Conservation (phyloP, 2,329 filamentous ascomycete species). For the Cladosporium sp. region DNA sequence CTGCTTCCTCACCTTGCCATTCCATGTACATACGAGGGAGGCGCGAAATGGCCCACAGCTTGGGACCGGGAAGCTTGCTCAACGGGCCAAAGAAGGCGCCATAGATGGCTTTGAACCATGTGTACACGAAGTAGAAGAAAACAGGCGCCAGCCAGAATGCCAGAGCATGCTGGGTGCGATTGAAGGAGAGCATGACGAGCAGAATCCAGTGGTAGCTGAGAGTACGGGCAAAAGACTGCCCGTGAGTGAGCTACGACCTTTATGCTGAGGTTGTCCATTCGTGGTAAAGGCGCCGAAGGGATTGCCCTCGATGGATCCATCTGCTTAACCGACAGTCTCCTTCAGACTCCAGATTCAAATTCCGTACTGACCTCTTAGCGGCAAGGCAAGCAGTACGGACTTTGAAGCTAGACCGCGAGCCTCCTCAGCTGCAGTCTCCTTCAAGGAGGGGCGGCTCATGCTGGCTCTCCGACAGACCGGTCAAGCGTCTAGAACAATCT, state of each 20-base stretch:
- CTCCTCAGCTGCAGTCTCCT: background rate
- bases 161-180: background rate
- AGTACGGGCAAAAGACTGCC: background rate
- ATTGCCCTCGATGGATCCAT: background rate
- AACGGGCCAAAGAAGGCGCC: slow-evolving; percentile 49
- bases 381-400: no score
- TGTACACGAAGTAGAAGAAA: slow-evolving; percentile 19
- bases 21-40: slow-evolving; percentile 26
- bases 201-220: background rate
- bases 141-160: slow-evolving; percentile 15
- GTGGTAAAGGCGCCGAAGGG: background rate
- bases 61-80: slow-evolving; percentile 47
- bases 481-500: background rate
- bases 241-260: background rate
- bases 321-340: background rate
- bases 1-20: slow-evolving; percentile 26
- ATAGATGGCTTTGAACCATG: slow-evolving; percentile 34
- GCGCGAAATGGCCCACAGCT: slow-evolving; percentile 27
- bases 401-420: no score
- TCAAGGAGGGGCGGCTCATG: background rate
- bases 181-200: background rate
- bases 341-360: background rate
- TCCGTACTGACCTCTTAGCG: no score
- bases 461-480: background rate
- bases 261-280: background rate